Evolutionary conservation across 441 rosid genomes (phyloP).

Genomic region (Croton laevigatus): DNA sequence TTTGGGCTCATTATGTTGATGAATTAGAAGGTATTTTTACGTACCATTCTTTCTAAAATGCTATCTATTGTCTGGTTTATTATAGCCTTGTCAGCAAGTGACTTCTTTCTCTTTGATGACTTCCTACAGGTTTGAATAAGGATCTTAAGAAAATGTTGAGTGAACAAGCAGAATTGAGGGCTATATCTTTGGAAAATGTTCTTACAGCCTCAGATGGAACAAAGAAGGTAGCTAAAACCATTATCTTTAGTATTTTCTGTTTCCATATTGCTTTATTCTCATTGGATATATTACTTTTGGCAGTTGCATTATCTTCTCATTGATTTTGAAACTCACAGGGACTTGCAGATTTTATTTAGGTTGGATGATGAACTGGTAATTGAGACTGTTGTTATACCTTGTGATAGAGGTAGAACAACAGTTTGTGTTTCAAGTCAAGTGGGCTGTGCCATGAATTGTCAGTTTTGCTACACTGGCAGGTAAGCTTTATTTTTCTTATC

Average conservation of each 20-base stretch:
- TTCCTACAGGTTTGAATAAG: constrained; percentile 63
- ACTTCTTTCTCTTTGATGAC: constrained; percentile 1
- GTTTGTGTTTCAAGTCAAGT: constrained; percentile 94
- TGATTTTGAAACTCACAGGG: constrained; percentile 71
- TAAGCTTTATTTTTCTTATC: constrained; percentile 20
- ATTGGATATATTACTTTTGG: neutral
- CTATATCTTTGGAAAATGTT: constrained; percentile 62
- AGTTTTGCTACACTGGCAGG: constrained; percentile 95
- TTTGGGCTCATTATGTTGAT: constrained; percentile 61
- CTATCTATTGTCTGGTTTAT: neutral
- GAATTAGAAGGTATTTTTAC: constrained; percentile 56
- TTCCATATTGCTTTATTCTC: neutral
- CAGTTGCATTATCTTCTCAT: constrained; percentile 40
- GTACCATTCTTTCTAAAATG: neutral
- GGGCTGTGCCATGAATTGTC: constrained; percentile 96
- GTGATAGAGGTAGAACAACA: constrained; percentile 76
- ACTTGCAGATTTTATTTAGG: constrained; percentile 81
- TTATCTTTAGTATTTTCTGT: constrained; percentile 1
- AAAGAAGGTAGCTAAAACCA: constrained; percentile 56
- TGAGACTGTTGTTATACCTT: constrained; percentile 85
- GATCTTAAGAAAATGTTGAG: constrained; percentile 74
- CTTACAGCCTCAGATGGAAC: constrained; percentile 80
- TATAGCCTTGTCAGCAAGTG: neutral
- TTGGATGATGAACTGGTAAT: constrained; percentile 75
- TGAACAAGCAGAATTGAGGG: constrained; percentile 59